These are phyloP conservation scores for Triadica sebifera DNA, from an alignment of 345 rosid genomes.

Conservation along the genomic window DNA sequence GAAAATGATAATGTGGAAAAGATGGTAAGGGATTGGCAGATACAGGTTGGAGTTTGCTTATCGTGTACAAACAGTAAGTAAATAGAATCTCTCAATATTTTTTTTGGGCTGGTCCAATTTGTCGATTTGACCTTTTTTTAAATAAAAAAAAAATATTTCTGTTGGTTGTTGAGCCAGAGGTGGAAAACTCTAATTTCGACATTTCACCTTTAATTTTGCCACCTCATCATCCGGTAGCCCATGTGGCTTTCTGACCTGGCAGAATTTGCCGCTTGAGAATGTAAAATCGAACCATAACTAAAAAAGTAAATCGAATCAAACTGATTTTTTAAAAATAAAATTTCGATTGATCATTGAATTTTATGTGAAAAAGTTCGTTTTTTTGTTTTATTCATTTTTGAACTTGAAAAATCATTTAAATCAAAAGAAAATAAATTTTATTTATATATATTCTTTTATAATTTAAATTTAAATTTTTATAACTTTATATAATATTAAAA, in stretches of 20 bases:
- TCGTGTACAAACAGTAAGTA: background rate
- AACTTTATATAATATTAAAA: too few relatives aligned
- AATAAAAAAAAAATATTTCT: background rate
- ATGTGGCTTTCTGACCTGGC: background rate
- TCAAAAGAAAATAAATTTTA: too few relatives aligned
- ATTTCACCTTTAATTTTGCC: background rate
- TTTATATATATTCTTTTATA: too few relatives aligned
- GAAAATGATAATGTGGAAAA: background rate
- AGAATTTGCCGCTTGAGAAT: too few relatives aligned
- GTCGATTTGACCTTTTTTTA: conserved; percentile 5
- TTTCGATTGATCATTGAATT: too few relatives aligned
- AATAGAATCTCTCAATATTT: background rate
- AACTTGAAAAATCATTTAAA: too few relatives aligned
- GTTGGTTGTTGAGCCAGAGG: background rate
- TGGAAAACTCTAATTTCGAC: background rate
- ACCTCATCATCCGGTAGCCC: background rate
- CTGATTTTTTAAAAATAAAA: too few relatives aligned
- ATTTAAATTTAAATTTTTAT: too few relatives aligned
- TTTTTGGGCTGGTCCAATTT: conserved; percentile 32
- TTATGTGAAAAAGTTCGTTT: too few relatives aligned
- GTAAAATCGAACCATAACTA: too few relatives aligned
- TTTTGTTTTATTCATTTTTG: too few relatives aligned
- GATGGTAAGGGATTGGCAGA: background rate
- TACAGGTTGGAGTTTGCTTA: background rate
- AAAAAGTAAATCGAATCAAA: too few relatives aligned